Base-by-base conservation (phyloP, 306 rosid species). In the Medicago lupulina region DNA sequence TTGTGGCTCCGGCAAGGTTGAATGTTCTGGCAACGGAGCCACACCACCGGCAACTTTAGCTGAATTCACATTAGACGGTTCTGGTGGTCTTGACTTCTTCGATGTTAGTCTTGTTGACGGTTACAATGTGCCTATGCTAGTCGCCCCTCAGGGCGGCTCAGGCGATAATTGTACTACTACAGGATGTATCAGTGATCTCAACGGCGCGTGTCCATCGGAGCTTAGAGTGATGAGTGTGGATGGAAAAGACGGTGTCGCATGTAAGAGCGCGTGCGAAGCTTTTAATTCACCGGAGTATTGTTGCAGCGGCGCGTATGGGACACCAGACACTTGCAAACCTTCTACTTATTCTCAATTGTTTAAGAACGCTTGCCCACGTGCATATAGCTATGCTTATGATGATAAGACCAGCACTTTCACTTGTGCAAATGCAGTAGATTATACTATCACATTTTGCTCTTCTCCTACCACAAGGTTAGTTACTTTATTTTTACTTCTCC, bases 21-120 rank as follows among this genome's bases (percentile, higher is more conserved):
- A 93, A 70, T 93, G 98, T 69, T 23, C 79, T 7, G 98, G 97
- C 0, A 87, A 2, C 14, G 98, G 97, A 0, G 97, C 98, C 7
- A 3, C 28, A 0, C 98, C 97, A 0, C 98, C 98, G 9, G 96
- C 97, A 0, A 93, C 98, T 2, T 71, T 93, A 2, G 97, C 96
- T 0, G 98, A 93, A 64, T 91, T 91, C 84, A 91, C 97, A 0
- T 75, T 93, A 1, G 88, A 88, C 78, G 98, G 98, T 3, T 41
- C 74, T 10, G 91, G 84, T 0, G 98, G 98, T 1, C 87, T 85
- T 2, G 98, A 93, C 53, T 93, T 91, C 82, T 91, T 78, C 76
- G 98, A 93, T 15, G 98, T 93, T 2, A 93, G 97, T 71, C 72
- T 93, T 6, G 98, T 91, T 1, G 98, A 93, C 72, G 98, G 98